Conservation (phyloP, 331 rosid species). For the Quercus phellos region DNA sequence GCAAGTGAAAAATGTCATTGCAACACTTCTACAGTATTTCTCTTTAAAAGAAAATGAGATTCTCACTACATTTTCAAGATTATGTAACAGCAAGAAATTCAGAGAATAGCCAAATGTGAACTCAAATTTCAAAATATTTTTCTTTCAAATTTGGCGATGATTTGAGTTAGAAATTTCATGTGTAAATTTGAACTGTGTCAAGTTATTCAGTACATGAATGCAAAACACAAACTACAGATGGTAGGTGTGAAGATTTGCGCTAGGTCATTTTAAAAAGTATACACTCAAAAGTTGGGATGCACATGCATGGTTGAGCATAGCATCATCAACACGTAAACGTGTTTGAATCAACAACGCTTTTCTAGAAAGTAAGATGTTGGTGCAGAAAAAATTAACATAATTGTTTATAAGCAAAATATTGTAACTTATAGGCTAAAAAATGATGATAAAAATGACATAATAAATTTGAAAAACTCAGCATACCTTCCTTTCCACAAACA, state of each 20-base stretch:
- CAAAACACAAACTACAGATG: neutral
- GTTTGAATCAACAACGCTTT: neutral
- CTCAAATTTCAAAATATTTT: neutral
- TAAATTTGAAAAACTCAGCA: neutral
- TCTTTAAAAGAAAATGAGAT: neutral
- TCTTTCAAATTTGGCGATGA: neutral
- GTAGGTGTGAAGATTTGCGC: neutral
- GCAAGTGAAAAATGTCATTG: neutral
- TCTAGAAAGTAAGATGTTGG: neutral
- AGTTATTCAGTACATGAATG: neutral
- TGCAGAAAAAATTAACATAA: neutral
- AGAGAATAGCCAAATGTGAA: neutral
- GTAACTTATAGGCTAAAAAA: neutral
- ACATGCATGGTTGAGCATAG: neutral
- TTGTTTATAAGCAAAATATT: neutral
- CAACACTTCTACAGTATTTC: neutral
- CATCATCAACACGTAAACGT: neutral
- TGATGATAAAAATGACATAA: conserved; percentile 3
- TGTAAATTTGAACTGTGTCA: neutral
- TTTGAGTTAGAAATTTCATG: neutral
- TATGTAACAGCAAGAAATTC: neutral
- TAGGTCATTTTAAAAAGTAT: neutral
- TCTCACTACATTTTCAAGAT: neutral
- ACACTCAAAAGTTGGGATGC: neutral
- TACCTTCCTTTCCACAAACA: conserved; percentile 91